phyloP scores from a whole-genome alignment of 495 filamentous ascomycete genomes.

The Podospora conica region DNA sequence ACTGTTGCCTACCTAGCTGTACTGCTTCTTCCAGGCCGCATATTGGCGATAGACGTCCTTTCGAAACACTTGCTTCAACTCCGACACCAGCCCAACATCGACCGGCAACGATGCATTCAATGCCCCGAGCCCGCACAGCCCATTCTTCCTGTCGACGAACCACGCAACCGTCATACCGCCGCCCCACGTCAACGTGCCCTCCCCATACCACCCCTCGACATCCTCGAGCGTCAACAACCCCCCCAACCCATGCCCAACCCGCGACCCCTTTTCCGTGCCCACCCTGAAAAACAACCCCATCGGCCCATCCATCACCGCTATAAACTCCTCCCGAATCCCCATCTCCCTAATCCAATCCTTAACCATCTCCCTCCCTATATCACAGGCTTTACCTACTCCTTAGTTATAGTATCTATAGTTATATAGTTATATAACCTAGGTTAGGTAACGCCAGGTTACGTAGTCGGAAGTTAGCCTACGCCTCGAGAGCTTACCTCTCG shows the following conservation, averaged over 20 bases:
- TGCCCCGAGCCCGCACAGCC: conserved; percentile 38
- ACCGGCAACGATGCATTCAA: conserved; percentile 34
- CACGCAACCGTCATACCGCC: conserved; percentile 23
- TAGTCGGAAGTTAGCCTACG: no score
- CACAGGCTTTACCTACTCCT: no score
- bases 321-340: conserved; percentile 7
- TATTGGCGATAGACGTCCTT: conserved; percentile 37
- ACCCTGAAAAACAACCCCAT: conserved; percentile 24
- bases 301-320: conserved; percentile 10
- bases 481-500: no score
- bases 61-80: conserved; percentile 41
- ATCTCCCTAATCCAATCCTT: conserved; percentile 42
- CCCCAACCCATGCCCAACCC: conserved; percentile 17
- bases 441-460: no score
- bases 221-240: conserved; percentile 22
- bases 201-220: conserved; percentile 19
- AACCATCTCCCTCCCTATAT: conserved; percentile 30
- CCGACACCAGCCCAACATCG: conserved; percentile 20
- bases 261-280: conserved; percentile 5
- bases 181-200: conserved; percentile 23
- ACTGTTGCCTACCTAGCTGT: no score
- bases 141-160: conserved; percentile 46
- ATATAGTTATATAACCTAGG: no score
- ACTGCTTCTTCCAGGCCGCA: conserved; percentile 23
- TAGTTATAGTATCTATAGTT: no score